These are phyloP conservation scores for Moniliophthora roreri DNA, from an alignment of 1,284 basidiomycete species.

Conservation along the genomic window DNA sequence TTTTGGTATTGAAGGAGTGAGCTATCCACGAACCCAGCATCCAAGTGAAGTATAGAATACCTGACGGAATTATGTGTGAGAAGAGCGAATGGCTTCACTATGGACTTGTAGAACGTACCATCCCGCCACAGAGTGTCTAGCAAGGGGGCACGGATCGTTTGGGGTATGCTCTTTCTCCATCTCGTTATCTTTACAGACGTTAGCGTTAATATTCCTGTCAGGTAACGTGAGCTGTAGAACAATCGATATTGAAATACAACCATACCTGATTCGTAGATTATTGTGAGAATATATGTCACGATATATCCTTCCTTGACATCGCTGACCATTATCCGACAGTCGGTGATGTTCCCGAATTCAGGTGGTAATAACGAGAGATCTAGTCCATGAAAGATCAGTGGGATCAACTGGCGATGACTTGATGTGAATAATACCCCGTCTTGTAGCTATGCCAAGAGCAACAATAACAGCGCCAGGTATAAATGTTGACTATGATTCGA, in stretches of 20 bases:
- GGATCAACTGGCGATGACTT: background rate
- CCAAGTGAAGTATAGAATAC: conserved; percentile 23
- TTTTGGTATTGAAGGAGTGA: background rate
- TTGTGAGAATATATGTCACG: conserved; percentile 11
- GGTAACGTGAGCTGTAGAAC: background rate
- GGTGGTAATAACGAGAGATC: background rate
- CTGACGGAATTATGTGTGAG: conserved; percentile 2
- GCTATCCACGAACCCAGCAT: conserved; percentile 17
- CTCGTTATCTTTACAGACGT: conserved; percentile 18
- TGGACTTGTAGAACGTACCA: conserved; percentile 11
- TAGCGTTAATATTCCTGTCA: conserved; percentile 20
- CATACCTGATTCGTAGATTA: conserved; percentile 13
- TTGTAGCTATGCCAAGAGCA: conserved; percentile 9
- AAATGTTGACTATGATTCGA: conserved; percentile 6
- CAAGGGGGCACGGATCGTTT: conserved; percentile 17
- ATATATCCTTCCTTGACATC: conserved; percentile 6
- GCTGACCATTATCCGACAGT: background rate
- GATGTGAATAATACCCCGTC: conserved; percentile 1
- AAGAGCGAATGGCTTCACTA: background rate
- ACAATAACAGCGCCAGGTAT: conserved; percentile 13
- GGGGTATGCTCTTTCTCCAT: conserved; percentile 17
- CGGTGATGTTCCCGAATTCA: background rate
- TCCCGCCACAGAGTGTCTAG: conserved; percentile 23
- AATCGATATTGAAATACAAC: background rate
- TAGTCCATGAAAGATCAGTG: background rate